Conservation (phyloP, 202 grass and related monocot species). For the Panicum virgatum region DNA sequence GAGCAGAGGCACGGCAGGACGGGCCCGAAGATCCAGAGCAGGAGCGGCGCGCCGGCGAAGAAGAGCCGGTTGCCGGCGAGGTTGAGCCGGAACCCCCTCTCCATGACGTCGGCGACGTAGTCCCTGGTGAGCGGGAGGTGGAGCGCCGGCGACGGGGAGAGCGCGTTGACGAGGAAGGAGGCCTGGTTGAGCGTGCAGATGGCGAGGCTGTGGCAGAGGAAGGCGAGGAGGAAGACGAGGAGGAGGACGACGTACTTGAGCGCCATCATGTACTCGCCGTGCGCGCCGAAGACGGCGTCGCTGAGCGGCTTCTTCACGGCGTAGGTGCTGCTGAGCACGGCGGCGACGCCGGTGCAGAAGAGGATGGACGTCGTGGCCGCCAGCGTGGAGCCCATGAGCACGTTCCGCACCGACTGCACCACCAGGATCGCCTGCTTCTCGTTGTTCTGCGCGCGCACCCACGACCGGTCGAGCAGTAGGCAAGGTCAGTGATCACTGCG, state of each 20-base stretch:
- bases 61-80: conserved; percentile 67
- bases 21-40: conserved; percentile 76
- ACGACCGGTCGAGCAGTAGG: background rate
- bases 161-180: conserved; percentile 65
- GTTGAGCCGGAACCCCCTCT: conserved; percentile 59
- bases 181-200: conserved; percentile 74
- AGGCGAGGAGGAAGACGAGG: conserved; percentile 58
- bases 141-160: conserved; percentile 12
- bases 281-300: conserved; percentile 64
- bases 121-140: conserved; percentile 6
- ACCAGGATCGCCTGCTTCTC: conserved; percentile 70
- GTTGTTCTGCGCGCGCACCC: conserved; percentile 43
- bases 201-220: conserved; percentile 68
- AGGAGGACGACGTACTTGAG: conserved; percentile 65
- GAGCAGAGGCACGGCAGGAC: conserved; percentile 61
- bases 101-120: conserved; percentile 57
- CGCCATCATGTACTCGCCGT: conserved; percentile 62
- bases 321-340: conserved; percentile 85
- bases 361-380: conserved; percentile 71
- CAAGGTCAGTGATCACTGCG: background rate
- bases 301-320: conserved; percentile 68
- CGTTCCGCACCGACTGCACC: conserved; percentile 73
- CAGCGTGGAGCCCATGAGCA: conserved; percentile 77
- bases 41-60: conserved; percentile 54
- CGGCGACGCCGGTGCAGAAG: conserved; percentile 71